phyloP scores from a whole-genome alignment of 2,329 filamentous ascomycete species.

The Sporothrix protearum region DNA sequence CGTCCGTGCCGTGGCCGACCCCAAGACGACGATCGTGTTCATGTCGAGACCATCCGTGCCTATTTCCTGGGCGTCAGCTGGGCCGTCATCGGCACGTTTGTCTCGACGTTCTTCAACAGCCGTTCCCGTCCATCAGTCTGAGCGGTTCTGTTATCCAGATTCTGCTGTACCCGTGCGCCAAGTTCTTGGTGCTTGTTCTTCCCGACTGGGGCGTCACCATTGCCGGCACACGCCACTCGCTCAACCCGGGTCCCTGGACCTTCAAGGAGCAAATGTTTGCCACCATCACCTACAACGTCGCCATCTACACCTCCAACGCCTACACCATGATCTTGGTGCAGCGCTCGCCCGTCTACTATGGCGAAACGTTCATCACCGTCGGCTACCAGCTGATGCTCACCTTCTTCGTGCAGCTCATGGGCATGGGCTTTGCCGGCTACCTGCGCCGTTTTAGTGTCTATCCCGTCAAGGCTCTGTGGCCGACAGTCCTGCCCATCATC shows the following conservation, averaged over 20 bases:
- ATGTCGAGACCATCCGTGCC: slow-evolving; percentile 42
- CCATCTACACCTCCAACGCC: slow-evolving; percentile 37
- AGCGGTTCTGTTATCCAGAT: slow-evolving; percentile 43
- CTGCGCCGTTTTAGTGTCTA: slow-evolving; percentile 41
- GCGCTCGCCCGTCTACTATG: slow-evolving; percentile 40
- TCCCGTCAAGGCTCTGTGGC: slow-evolving; percentile 42
- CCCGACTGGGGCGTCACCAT: slow-evolving; percentile 46
- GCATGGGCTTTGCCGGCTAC: slow-evolving; percentile 43
- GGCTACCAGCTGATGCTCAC: slow-evolving; percentile 43
- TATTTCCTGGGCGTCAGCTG: slow-evolving; percentile 43
- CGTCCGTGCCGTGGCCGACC: slow-evolving; percentile 41
- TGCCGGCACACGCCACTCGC: slow-evolving; percentile 38
- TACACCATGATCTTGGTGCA: slow-evolving; percentile 39
- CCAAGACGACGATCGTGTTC: slow-evolving; percentile 37
- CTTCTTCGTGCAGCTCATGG: slow-evolving; percentile 42
- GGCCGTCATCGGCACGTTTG: slow-evolving; percentile 41
- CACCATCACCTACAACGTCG: slow-evolving; percentile 41
- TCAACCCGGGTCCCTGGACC: slow-evolving; percentile 43
- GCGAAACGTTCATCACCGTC: slow-evolving; percentile 40
- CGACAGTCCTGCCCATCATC: slow-evolving; percentile 40
- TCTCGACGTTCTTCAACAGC: slow-evolving; percentile 42
- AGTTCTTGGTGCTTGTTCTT: slow-evolving; percentile 42
- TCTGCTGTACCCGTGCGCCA: slow-evolving; percentile 46
- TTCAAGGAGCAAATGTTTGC: slow-evolving; percentile 45
- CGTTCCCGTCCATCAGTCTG: slow-evolving; percentile 40